phyloP scores from a whole-genome alignment of 495 filamentous ascomycete genomes.

The Penicillium parvum region DNA sequence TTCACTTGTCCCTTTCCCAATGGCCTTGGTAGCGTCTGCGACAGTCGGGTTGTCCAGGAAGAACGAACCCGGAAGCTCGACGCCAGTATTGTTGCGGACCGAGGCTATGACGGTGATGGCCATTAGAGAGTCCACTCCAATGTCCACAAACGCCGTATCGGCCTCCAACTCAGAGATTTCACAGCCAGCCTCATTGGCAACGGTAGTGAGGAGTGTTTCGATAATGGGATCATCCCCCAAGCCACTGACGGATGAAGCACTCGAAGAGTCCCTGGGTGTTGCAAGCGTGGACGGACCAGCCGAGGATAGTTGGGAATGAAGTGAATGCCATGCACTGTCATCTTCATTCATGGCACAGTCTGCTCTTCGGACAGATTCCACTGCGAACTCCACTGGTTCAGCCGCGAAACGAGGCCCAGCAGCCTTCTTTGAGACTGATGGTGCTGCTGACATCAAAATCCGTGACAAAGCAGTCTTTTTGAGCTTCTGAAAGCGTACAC shows the following conservation, averaged over 20 bases:
- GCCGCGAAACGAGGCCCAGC: not conserved
- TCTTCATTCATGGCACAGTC: too few species aligned
- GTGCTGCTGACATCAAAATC: not conserved
- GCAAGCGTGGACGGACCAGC: too few species aligned
- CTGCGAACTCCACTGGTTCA: too few species aligned
- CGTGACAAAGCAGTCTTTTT: not conserved
- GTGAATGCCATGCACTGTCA: too few species aligned
- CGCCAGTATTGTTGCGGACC: constrained; percentile 33
- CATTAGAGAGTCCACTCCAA: constrained; percentile 53
- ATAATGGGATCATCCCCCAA: not conserved
- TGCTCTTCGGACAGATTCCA: too few species aligned
- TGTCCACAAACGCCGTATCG: constrained; percentile 31
- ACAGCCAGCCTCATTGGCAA: constrained; percentile 26
- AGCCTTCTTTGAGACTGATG: too few species aligned
- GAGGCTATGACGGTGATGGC: constrained; percentile 30
- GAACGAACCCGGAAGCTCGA: constrained; percentile 38
- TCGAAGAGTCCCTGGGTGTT: too few species aligned
- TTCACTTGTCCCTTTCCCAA: too few species aligned
- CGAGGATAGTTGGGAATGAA: too few species aligned
- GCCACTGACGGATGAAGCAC: constrained; percentile 12
- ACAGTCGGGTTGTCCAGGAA: constrained; percentile 48
- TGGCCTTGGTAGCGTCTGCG: not conserved
- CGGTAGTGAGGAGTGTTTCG: not conserved
- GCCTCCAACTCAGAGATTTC: constrained; percentile 24
- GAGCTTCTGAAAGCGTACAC: not conserved